Base-by-base conservation (phyloP, 768 basidiomycete species). In the Candolleomyces eurysporus region DNA sequence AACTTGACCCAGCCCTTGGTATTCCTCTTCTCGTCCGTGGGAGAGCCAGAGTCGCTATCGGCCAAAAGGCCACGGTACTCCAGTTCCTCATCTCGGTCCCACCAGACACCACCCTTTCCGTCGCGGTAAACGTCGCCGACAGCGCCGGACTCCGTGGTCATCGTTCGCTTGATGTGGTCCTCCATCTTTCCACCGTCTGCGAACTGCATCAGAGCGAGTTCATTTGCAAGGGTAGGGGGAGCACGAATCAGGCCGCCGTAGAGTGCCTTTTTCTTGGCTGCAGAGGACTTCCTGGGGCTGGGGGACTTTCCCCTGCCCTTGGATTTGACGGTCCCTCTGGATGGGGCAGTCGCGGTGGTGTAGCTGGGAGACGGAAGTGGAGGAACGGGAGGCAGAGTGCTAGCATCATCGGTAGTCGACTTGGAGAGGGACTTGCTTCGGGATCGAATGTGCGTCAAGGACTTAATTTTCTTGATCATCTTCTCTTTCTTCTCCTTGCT, bases 141-240 rank as follows among this genome's bases (percentile, higher is more conserved):
- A 0, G 78, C 77, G 66, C 78, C 81, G 17, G 86, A 87, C 54
- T 85, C 84, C 5, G 76, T 73, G 51, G 82, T 77, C 79, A 87
- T 83, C 39, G 82, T 69, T 11, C 83, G 82, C 61, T 79, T 78
- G 49, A 82, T 77, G 57, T 88, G 81, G 8, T 76, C 71, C 50
- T 88, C 83, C 59, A 84, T 75, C 52, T 69, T 79, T 0, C 90
- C 90, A 21, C 90, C 90, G 46, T 86, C 87, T 11, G 77, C 69
- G 61, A 90, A 84, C 71, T 91, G 90, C 82, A 87, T 84, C 59
- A 91, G 73, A 0, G 84, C 86, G 57, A 90, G 79, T 63, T 90
- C 88, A 58, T 84, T 84, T 4, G 83, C 79, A 53, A 90, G 82
- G 2, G 88, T 80, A 2, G 86, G 79, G 3, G 80, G 80, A 4